Percentiles rank a stretch among this genome's conserved stretches.
These are phyloP conservation scores for Dryas alaskensis DNA, from an alignment of 306 rosid genomes.

Conservation along the genomic window DNA sequence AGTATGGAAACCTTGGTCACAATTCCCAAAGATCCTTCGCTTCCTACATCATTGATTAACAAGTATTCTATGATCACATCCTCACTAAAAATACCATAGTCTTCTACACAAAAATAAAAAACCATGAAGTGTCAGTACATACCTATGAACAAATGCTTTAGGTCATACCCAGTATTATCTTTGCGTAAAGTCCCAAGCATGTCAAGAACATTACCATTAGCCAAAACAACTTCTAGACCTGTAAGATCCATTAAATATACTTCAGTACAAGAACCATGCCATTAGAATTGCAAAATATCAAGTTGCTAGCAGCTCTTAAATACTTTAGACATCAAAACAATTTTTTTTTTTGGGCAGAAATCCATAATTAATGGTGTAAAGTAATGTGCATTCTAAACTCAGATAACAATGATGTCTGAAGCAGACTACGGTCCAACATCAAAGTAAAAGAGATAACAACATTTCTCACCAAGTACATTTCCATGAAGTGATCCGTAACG, in stretches of 20 bases:
- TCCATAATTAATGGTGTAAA: neutral
- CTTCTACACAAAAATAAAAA: constrained; percentile 18
- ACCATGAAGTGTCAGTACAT: constrained; percentile 15
- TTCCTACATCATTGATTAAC: constrained; percentile 53
- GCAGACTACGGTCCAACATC: constrained; percentile 18
- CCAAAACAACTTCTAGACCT: constrained; percentile 94
- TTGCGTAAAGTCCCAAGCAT: constrained; percentile 88
- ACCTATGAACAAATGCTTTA: constrained; percentile 96
- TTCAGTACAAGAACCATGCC: constrained; percentile 25
- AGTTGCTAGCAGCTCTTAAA: neutral
- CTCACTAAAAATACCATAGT: neutral
- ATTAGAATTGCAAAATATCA: constrained; percentile 24
- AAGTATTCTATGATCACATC: constrained; percentile 15
- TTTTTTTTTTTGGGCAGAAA: neutral
- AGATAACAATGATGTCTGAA: constrained; percentile 10
- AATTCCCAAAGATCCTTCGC: constrained; percentile 98
- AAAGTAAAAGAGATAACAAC: constrained; percentile 5
- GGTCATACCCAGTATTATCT: constrained; percentile 94
- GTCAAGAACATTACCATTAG: constrained; percentile 86
- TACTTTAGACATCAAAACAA: neutral
- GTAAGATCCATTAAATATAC: constrained; percentile 29
- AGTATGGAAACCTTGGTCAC: constrained; percentile 90
- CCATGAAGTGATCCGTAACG: constrained; percentile 98
- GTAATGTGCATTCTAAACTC: neutral
- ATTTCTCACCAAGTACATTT: constrained; percentile 72